phyloP scores from a whole-genome alignment of 345 rosid genomes.

The Salix exigua region DNA sequence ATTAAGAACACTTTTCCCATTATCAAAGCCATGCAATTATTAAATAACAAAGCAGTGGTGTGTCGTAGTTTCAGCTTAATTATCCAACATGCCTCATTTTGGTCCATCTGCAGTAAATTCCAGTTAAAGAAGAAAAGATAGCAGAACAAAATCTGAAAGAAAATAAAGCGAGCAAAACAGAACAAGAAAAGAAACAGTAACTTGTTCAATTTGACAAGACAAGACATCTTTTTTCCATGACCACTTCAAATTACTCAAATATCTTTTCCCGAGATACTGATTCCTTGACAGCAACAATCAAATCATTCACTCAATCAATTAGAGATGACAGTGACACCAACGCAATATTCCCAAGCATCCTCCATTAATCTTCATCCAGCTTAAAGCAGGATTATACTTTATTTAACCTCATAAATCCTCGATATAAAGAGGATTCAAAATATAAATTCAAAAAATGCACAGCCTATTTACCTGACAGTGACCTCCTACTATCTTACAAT shows the following conservation, averaged over 20 bases:
- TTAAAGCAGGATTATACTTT: not conserved
- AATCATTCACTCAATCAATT: slow-evolving; percentile 22
- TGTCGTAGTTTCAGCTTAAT: not conserved
- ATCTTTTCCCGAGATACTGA: slow-evolving; percentile 33
- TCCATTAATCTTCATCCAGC: not conserved
- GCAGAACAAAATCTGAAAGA: not conserved
- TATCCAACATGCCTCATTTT: not conserved
- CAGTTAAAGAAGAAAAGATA: not conserved
- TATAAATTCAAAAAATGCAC: not conserved
- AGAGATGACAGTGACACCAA: not conserved
- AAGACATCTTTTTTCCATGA: slow-evolving; percentile 34
- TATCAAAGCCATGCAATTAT: not conserved
- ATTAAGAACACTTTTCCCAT: not conserved
- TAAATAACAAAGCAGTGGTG: not conserved
- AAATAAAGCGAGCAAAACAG: slow-evolving; percentile 6
- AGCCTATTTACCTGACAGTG: not conserved
- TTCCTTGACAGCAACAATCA: slow-evolving; percentile 33
- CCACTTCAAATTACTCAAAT: slow-evolving; percentile 17
- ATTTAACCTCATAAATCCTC: not conserved
- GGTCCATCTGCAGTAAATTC: not conserved
- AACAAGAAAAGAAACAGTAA: slow-evolving; percentile 34
- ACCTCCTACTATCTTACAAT: not conserved
- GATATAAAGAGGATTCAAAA: not conserved
- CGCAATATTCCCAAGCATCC: not conserved
- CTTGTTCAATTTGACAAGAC: slow-evolving; percentile 45